phyloP scores from a whole-genome alignment of 163 green algal genomes.

The Scenedesmus sp. region DNA sequence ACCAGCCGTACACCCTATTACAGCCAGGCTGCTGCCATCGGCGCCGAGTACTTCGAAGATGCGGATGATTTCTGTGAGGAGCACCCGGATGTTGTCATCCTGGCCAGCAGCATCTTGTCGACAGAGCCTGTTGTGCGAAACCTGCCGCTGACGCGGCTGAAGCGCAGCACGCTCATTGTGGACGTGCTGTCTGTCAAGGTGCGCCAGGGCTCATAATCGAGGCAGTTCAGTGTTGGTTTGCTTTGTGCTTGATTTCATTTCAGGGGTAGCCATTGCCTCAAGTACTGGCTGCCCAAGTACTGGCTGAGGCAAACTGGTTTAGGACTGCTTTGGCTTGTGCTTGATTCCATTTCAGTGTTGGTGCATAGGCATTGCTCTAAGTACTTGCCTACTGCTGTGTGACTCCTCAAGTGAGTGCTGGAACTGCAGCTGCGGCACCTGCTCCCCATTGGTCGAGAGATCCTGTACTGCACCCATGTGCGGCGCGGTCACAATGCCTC shows the following conservation, averaged over 20 bases:
- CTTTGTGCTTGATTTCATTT: too few relatives aligned
- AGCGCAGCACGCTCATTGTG: slow-evolving; percentile 96
- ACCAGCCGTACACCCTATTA: slow-evolving; percentile 90
- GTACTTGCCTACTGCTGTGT: too few relatives aligned
- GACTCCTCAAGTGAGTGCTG: neutral
- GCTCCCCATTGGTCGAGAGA: slow-evolving; percentile 92
- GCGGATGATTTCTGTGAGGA: slow-evolving; percentile 98
- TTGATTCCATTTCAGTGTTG: too few relatives aligned
- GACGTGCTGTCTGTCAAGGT: slow-evolving; percentile 99
- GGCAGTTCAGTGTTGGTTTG: too few relatives aligned
- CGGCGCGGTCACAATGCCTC: too few relatives aligned
- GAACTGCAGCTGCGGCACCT: slow-evolving; percentile 61
- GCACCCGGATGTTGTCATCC: slow-evolving; percentile 97
- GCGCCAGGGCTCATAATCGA: neutral
- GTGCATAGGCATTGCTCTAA: too few relatives aligned
- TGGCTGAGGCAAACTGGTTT: too few relatives aligned
- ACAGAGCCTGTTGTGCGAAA: slow-evolving; percentile 84
- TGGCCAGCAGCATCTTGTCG: slow-evolving; percentile 95
- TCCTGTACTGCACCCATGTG: slow-evolving; percentile 99
- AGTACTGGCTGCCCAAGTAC: too few relatives aligned
- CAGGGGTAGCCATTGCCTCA: neutral
- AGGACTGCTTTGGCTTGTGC: too few relatives aligned
- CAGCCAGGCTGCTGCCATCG: slow-evolving; percentile 79
- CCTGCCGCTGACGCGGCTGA: slow-evolving; percentile 93
- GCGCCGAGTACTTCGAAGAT: slow-evolving; percentile 92